phyloP scores from a whole-genome alignment of 139 green algal genomes.

The Coccomyxa sp. region DNA sequence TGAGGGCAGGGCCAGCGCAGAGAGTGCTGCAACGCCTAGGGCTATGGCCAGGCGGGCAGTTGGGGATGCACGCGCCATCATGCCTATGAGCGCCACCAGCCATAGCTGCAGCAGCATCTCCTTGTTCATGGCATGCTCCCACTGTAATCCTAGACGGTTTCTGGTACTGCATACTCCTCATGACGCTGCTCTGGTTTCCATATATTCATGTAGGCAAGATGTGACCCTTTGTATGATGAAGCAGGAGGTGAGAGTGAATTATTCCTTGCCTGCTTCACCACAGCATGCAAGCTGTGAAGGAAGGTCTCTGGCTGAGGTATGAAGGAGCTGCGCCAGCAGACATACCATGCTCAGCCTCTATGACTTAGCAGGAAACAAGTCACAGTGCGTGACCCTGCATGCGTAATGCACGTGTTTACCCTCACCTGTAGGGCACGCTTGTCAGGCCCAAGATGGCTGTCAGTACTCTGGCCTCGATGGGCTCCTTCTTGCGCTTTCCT shows the following conservation, averaged over 20 bases:
- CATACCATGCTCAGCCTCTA: neutral
- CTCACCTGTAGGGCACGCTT: slow-evolving; percentile 62
- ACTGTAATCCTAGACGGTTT: no score
- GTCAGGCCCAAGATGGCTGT: slow-evolving; percentile 53
- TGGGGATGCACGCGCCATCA: slow-evolving; percentile 46
- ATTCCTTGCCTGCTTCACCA: slow-evolving; percentile 53
- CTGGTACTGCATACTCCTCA: no score
- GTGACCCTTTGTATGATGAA: neutral
- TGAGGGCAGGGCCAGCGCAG: slow-evolving; percentile 38
- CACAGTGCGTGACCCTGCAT: neutral
- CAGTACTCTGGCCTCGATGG: slow-evolving; percentile 53
- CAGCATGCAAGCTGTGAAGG: slow-evolving; percentile 56
- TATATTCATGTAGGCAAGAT: no score
- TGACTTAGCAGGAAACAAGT: neutral
- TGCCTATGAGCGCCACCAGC: slow-evolving; percentile 65
- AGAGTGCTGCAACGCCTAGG: slow-evolving; percentile 30
- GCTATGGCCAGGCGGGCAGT: slow-evolving; percentile 37
- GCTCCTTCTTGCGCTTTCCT: no score
- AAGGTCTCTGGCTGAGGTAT: slow-evolving; percentile 49
- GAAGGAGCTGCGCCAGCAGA: slow-evolving; percentile 48
- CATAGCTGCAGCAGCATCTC: slow-evolving; percentile 45
- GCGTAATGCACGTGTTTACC: neutral
- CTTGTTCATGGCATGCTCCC: neutral
- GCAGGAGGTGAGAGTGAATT: neutral
- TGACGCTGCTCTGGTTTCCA: no score